These are phyloP conservation scores for Meyerozyma sp. DNA, from an alignment of 1,139 yeast species.

Conservation along the genomic window DNA sequence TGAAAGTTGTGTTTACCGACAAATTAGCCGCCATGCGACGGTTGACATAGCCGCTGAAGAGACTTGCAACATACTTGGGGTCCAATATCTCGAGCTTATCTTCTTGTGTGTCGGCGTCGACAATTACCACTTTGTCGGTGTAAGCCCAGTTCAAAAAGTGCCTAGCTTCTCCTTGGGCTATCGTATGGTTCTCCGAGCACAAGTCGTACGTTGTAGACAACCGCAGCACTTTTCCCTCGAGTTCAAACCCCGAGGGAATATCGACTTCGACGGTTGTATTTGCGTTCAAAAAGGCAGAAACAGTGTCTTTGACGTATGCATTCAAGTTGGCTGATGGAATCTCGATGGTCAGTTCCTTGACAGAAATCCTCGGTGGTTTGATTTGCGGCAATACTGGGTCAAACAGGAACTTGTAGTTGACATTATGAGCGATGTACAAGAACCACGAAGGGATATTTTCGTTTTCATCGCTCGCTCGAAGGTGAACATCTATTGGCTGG, in stretches of 20 bases:
- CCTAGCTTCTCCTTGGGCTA: neutral
- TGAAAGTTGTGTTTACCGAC: neutral
- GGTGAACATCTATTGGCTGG: conserved; percentile 13
- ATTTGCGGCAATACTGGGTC: conserved; percentile 1
- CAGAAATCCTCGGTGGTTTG: neutral
- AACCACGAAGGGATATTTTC: conserved; percentile 23
- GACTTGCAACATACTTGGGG: neutral
- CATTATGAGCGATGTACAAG: conserved; percentile 13
- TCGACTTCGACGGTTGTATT: neutral
- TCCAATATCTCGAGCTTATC: neutral
- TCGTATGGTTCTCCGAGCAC: neutral
- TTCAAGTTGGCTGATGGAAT: conserved; percentile 4
- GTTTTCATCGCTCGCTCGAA: conserved; percentile 16
- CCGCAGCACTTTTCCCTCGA: neutral
- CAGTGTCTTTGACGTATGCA: conserved; percentile 10
- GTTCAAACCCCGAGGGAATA: neutral
- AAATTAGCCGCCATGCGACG: neutral
- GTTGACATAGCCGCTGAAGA: neutral
- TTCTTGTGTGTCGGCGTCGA: neutral
- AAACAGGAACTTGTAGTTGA: conserved; percentile 8
- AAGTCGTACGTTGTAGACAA: neutral
- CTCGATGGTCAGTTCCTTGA: conserved; percentile 6
- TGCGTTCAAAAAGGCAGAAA: conserved; percentile 7
- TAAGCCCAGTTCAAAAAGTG: neutral
- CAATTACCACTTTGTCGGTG: neutral